Percentiles rank a stretch among this genome's conserved stretches.
Conservation (phyloP, 2,329 filamentous ascomycete genomes). For the Plenodomus tracheiphilus region DNA sequence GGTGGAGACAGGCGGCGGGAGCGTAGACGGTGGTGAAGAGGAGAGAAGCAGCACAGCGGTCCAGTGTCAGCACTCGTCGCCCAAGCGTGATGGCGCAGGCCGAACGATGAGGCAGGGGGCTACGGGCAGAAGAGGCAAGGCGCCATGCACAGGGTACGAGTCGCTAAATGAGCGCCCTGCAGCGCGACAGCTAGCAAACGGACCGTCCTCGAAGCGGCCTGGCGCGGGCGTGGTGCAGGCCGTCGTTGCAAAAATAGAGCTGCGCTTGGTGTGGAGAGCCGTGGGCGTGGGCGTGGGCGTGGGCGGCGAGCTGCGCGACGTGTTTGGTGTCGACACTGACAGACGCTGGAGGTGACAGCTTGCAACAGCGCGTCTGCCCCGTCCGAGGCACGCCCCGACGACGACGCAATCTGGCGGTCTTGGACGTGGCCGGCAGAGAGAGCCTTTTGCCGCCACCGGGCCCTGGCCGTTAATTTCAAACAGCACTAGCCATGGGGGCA, state of each 20-base stretch:
- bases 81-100: neutral
- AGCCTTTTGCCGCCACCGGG: neutral
- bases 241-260: neutral
- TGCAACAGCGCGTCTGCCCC: neutral
- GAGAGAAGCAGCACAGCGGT: constrained; percentile 13
- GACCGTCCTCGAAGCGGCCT: neutral
- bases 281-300: neutral
- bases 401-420: neutral
- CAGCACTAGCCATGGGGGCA: neutral
- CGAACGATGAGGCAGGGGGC: neutral
- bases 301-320: no score
- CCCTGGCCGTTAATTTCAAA: neutral
- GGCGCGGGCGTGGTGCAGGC: no score
- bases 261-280: neutral
- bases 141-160: neutral
- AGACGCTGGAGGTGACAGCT: neutral
- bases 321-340: neutral
- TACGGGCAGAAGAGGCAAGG: neutral
- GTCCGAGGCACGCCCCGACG: no score
- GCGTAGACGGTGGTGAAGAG: constrained; percentile 19
- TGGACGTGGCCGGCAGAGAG: neutral
- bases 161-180: neutral
- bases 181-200: neutral
- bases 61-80: constrained; percentile 14
- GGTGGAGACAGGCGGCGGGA: constrained; percentile 20